Conservation (phyloP, 805 yeast species). For the Komagataella phaffii region DNA sequence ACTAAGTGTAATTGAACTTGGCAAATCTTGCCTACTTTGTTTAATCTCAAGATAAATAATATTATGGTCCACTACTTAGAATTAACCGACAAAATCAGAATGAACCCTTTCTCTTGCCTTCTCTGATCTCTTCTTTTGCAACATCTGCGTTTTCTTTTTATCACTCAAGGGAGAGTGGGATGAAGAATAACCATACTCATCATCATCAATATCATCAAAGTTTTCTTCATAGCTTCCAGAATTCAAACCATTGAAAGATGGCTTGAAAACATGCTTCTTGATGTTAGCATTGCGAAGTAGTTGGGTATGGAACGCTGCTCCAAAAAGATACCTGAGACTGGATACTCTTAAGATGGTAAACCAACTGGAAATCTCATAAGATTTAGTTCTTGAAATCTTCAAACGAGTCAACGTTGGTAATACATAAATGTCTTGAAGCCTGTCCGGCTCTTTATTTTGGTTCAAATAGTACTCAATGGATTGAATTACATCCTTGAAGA, state of each 20-base stretch:
- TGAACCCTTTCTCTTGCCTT: background rate
- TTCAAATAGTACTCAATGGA: constrained; percentile 29
- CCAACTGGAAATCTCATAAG: constrained; percentile 33
- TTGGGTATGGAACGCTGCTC: constrained; percentile 37
- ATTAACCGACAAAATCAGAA: background rate
- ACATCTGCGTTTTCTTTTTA: background rate
- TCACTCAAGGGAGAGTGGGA: background rate
- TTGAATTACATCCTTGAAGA: constrained; percentile 41
- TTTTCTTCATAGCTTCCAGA: background rate
- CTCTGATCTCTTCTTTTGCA: background rate
- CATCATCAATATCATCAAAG: background rate
- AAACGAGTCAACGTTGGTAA: background rate
- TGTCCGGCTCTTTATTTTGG: constrained; percentile 10
- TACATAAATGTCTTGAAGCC: background rate
- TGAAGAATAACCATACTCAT: background rate
- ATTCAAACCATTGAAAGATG: background rate
- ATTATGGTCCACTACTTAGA: background rate
- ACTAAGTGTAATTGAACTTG: no score
- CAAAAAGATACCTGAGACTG: constrained; percentile 35
- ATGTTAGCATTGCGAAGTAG: constrained; percentile 23
- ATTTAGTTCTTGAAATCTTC: constrained; percentile 10
- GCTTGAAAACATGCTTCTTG: constrained; percentile 10
- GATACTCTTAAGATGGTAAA: constrained; percentile 32
- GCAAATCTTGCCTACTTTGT: background rate
- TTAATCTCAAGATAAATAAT: background rate